phyloP scores from a whole-genome alignment of 2,329 filamentous ascomycete species.

The Scytalidium lignicola region DNA sequence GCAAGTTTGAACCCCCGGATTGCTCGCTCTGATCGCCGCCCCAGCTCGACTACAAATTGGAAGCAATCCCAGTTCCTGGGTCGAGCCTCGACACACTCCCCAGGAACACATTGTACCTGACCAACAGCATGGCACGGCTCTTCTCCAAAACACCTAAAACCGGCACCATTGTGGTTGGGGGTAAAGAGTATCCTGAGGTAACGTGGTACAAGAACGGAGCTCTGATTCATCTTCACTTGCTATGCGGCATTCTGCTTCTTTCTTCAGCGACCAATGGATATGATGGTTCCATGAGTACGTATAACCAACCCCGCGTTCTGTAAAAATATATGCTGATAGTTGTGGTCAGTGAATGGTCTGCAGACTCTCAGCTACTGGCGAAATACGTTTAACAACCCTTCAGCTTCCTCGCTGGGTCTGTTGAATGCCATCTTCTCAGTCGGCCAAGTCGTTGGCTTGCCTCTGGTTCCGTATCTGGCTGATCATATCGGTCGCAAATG shows the following conservation, averaged over 20 bases:
- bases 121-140: background rate
- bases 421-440: conserved; percentile 38
- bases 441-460: conserved; percentile 38
- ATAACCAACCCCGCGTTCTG: conserved; percentile 36
- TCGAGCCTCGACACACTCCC: background rate
- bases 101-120: background rate
- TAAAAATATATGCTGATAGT: background rate
- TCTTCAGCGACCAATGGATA: conserved; percentile 33
- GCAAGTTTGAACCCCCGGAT: no score
- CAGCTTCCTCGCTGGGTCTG: conserved; percentile 32
- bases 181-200: conserved; percentile 2
- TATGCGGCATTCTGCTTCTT: conserved; percentile 27
- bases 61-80: no score
- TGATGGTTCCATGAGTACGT: conserved; percentile 34
- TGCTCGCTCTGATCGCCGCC: no score
- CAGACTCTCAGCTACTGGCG: conserved; percentile 31
- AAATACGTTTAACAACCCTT: conserved; percentile 28
- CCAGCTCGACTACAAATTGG: no score
- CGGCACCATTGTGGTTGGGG: background rate
- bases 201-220: conserved; percentile 46
- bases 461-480: conserved; percentile 39
- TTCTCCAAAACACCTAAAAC: background rate
- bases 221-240: conserved; percentile 48
- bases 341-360: conserved; percentile 1
- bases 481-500: conserved; percentile 28